A percentile compares a stretch with the other conserved stretches of the same genome.
phyloP scores from a whole-genome alignment of 2,329 filamentous ascomycete species.

The Paecilomyces sp. region DNA sequence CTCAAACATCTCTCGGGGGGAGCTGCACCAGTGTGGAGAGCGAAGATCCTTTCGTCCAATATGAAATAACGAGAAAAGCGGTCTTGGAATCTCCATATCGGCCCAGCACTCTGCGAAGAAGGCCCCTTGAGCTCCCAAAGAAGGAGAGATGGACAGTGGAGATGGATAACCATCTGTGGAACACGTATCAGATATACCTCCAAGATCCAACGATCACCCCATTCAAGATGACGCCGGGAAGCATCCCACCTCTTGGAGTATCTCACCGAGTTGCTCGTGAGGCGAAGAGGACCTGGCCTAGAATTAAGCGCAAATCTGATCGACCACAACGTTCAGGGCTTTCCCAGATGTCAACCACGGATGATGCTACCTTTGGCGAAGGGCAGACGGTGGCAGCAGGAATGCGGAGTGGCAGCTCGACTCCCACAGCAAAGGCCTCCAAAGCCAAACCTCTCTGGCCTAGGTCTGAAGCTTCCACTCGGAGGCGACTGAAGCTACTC shows the following conservation, averaged over 20 bases:
- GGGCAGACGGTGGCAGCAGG: slow-evolving; percentile 34
- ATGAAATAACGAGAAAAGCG: slow-evolving; percentile 30
- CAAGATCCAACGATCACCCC: slow-evolving; percentile 60
- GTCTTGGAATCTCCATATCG: slow-evolving; percentile 31
- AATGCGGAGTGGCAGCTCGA: slow-evolving; percentile 42
- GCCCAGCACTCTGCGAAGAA: slow-evolving; percentile 18
- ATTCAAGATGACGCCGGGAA: slow-evolving; percentile 60
- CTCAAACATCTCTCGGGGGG: slow-evolving; percentile 50
- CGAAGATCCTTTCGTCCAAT: slow-evolving; percentile 51
- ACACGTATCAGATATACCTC: slow-evolving; percentile 59
- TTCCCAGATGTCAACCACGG: not conserved
- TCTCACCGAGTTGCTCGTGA: slow-evolving; percentile 57
- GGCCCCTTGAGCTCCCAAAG: slow-evolving; percentile 16
- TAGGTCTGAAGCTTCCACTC: slow-evolving; percentile 50
- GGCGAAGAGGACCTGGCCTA: slow-evolving; percentile 55
- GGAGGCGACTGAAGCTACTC: slow-evolving; percentile 51
- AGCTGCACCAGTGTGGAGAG: slow-evolving; percentile 57
- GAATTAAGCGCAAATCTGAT: slow-evolving; percentile 29
- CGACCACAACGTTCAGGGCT: slow-evolving; percentile 4
- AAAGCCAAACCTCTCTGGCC: slow-evolving; percentile 44
- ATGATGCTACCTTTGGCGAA: not conserved
- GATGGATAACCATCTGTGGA: slow-evolving; percentile 61
- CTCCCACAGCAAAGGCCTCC: slow-evolving; percentile 33
- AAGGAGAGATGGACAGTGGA: slow-evolving; percentile 49
- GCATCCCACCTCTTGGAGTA: slow-evolving; percentile 56